These are phyloP conservation scores for Torulaspora franciscae DNA, from an alignment of 805 yeast genomes.

Conservation along the genomic window DNA sequence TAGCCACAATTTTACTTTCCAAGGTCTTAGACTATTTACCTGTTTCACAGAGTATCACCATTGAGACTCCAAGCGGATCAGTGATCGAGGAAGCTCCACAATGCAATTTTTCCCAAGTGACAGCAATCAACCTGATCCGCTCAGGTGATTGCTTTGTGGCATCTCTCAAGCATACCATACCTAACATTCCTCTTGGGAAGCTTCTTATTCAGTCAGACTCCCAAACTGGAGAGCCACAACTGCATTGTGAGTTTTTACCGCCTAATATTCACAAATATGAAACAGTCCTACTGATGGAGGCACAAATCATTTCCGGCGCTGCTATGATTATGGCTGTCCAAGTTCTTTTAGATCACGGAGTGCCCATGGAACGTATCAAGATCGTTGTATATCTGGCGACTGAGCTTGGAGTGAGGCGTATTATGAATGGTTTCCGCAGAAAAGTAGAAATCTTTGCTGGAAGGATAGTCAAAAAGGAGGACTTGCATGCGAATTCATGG, in stretches of 20 bases:
- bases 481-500: constrained; percentile 47
- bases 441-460: constrained; percentile 66
- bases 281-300: constrained; percentile 69
- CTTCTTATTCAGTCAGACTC: constrained; percentile 83
- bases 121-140: constrained; percentile 76
- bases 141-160: constrained; percentile 91
- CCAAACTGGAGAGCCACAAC: constrained; percentile 87
- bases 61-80: constrained; percentile 43
- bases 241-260: constrained; percentile 79
- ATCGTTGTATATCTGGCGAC: constrained; percentile 72
- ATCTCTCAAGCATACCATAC: constrained; percentile 68
- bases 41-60: constrained; percentile 35
- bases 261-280: constrained; percentile 24
- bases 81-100: constrained; percentile 25
- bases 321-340: constrained; percentile 93
- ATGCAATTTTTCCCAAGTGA: constrained; percentile 43
- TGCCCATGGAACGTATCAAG: constrained; percentile 54
- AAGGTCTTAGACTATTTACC: constrained; percentile 55
- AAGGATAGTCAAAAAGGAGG: constrained; percentile 47
- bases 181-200: constrained; percentile 77
- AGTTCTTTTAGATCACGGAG: constrained; percentile 77
- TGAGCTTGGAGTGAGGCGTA: constrained; percentile 68
- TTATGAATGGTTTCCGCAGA: constrained; percentile 64
- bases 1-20: constrained; percentile 67
- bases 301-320: constrained; percentile 88